phyloP scores from a whole-genome alignment of 2,329 filamentous ascomycete genomes.

The Claviceps sp. region DNA sequence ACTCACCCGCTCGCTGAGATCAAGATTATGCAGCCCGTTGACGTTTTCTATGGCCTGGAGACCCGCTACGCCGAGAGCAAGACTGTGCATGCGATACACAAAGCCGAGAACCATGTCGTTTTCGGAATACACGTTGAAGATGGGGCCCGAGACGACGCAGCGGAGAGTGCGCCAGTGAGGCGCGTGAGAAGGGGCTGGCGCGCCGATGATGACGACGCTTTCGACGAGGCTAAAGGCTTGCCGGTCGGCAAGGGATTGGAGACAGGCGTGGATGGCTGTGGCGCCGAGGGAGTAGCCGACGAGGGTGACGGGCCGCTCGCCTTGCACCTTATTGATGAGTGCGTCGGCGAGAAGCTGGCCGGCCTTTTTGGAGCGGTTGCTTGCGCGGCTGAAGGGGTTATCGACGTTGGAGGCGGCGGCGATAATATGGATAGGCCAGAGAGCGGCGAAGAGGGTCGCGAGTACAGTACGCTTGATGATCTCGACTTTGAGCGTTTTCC shows the following conservation, averaged over 20 bases:
- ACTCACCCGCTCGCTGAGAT: constrained; percentile 38
- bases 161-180: constrained; percentile 66
- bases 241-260: constrained; percentile 62
- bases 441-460: constrained; percentile 50
- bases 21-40: constrained; percentile 46
- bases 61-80: constrained; percentile 74
- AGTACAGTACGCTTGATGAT: constrained; percentile 62
- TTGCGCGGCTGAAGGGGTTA: constrained; percentile 70
- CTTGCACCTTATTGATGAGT: constrained; percentile 67
- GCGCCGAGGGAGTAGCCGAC: constrained; percentile 75
- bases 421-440: constrained; percentile 57
- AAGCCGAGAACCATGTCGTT: constrained; percentile 83
- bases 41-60: constrained; percentile 59
- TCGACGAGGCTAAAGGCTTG: constrained; percentile 76
- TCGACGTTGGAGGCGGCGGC: constrained; percentile 57
- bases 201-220: constrained; percentile 68
- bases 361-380: constrained; percentile 65
- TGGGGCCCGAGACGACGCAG: constrained; percentile 62
- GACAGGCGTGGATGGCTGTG: constrained; percentile 68
- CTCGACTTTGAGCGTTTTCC: constrained; percentile 58
- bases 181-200: constrained; percentile 59
- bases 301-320: constrained; percentile 66
- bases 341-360: constrained; percentile 70
- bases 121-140: constrained; percentile 79
- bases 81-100: constrained; percentile 70